Evolutionary conservation across 2,329 filamentous ascomycete genomes (phyloP).

Genomic region (Fusarium chlamydosporum): DNA sequence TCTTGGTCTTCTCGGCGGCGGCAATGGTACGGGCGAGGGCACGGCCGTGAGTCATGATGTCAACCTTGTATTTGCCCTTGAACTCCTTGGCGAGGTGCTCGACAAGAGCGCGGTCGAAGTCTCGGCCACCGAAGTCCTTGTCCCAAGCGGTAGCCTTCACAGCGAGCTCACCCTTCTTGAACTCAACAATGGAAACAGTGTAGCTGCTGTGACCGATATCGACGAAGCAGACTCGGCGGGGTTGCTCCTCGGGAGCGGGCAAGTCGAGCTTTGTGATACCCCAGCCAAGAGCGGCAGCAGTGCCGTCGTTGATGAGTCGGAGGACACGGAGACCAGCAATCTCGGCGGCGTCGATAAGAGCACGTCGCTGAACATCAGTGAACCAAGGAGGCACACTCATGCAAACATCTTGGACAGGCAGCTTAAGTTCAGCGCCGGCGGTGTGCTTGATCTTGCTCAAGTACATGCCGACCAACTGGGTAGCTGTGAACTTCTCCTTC

Average conservation of each 20-base stretch:
- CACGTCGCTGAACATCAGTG: constrained; percentile 91
- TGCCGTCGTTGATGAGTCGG: constrained; percentile 97
- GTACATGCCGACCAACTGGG: constrained; percentile 95
- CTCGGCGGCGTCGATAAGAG: constrained; percentile 90
- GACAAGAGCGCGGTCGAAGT: constrained; percentile 95
- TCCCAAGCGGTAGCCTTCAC: constrained; percentile 95
- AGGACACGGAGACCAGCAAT: constrained; percentile 94
- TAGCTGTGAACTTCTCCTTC: constrained; percentile 95
- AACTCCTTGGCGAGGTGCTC: constrained; percentile 97
- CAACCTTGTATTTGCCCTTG: constrained; percentile 97
- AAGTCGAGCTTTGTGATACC: constrained; percentile 98
- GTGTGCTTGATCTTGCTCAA: constrained; percentile 94
- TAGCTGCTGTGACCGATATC: constrained; percentile 98
- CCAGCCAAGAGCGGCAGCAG: constrained; percentile 93
- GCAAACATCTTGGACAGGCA: constrained; percentile 92
- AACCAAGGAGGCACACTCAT: constrained; percentile 98
- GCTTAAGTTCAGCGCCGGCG: constrained; percentile 86
- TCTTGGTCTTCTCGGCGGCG: constrained; percentile 97
- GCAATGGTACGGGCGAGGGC: constrained; percentile 88
- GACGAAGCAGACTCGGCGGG: constrained; percentile 89
- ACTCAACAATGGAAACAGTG: constrained; percentile 93
- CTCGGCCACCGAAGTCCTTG: constrained; percentile 95
- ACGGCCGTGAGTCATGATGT: constrained; percentile 91
- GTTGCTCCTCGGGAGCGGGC: constrained; percentile 88
- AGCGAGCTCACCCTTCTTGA: constrained; percentile 94